Evolutionary conservation across 441 rosid species (phyloP), one percentile per base, ranked within the genome.

Genomic region (Kokia cookei): DNA sequence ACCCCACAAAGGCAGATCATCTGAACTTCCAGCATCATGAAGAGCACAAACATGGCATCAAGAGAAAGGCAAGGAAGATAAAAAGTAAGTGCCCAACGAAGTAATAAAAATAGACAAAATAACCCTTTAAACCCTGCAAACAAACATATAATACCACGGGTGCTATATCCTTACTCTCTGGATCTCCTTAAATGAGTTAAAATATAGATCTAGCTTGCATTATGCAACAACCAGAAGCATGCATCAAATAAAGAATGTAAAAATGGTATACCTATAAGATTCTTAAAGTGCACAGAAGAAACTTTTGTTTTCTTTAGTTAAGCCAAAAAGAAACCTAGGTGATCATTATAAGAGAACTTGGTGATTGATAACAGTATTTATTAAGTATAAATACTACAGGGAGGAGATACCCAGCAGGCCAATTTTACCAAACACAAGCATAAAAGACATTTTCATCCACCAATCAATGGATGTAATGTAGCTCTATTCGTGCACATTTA

Each of bases 1-100:
- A 95, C 98, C 96, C 98, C 95, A 91, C 63, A 91, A 78, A 75
- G 99, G 99, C 87, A 95, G 89, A 76, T 95, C 98, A 84, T 95
- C 99, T 95, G 94, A 82, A 78, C 48, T 84, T 81, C 62, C 76
- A 78, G 72, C 78, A 79, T 68, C 9, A 22, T 22, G 43, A 64
- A 71, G 70, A 53, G 78, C 78, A 81, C 13, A 50, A 6, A 15
- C 32, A 42, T 42, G 54, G 24, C 29, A 65, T 26, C 71, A 54
- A 45, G 9, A 74, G 6, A 65, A 50, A 35, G 37, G 53, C 50
- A 69, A 80, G 69, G 64, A 53, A 53, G 17, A 40, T 2, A 64
- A 5, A 40, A 4, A 40, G 75, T 70, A 76, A 86, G 76, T n/a
- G 19, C 72, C 40, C 9, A 8, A 7, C 22, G 73, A 47, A 58